Evolutionary conservation across 1,284 basidiomycete genomes (phyloP).

Genomic region (Tausonia pullulans): DNA sequence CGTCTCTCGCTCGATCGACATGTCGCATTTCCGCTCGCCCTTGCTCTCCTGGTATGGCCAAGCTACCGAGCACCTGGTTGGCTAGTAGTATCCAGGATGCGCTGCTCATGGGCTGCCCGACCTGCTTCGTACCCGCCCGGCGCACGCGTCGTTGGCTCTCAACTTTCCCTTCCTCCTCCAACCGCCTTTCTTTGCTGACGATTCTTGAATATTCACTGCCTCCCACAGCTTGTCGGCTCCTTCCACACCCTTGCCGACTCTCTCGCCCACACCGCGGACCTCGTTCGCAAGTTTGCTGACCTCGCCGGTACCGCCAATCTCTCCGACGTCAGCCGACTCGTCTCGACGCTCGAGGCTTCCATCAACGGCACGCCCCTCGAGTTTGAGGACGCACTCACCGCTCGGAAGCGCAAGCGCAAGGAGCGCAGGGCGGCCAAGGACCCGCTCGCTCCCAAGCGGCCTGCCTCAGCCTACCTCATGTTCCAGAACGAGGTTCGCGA

Average conservation of each 20-base stretch:
- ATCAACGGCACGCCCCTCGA: slow-evolving; percentile 15
- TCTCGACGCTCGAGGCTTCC: slow-evolving; percentile 11
- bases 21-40: too few relatives aligned
- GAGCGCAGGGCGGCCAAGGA: slow-evolving; percentile 59
- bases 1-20: too few relatives aligned
- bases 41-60: too few relatives aligned
- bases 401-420: slow-evolving; percentile 23
- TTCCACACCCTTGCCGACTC: slow-evolving; percentile 6
- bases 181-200: background rate
- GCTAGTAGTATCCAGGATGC: background rate
- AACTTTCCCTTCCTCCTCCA: background rate
- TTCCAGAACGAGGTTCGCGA: slow-evolving; percentile 88
- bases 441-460: slow-evolving; percentile 87
- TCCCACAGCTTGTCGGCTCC: background rate
- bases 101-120: background rate
- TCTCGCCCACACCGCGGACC: background rate
- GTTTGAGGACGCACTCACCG: background rate
- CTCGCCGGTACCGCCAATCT: background rate
- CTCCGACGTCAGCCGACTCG: slow-evolving; percentile 3
- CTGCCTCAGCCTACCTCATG: slow-evolving; percentile 85
- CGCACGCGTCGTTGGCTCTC: background rate
- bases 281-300: too few relatives aligned
- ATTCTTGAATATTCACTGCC: background rate
- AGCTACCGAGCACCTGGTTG: too few relatives aligned
- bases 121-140: background rate